A percentile compares a stretch with the other conserved stretches of the same genome.
These are phyloP conservation scores for Rhizopus stolonifer DNA, from an alignment of 371 early-diverging fungal species.

Conservation along the genomic window DNA sequence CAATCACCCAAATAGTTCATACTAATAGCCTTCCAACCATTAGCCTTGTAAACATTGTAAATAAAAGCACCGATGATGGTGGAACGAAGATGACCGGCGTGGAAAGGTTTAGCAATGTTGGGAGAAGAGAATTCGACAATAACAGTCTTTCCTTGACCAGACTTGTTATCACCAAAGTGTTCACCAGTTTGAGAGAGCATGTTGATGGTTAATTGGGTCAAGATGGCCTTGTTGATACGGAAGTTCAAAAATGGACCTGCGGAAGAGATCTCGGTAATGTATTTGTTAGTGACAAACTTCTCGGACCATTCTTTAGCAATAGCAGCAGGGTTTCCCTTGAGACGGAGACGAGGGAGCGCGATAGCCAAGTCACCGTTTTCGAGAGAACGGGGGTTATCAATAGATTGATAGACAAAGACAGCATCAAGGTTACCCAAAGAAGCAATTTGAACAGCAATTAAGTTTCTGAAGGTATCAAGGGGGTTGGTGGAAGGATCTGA, in stretches of 20 bases:
- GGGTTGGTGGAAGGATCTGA: conserved; percentile 54
- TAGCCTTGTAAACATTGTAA: conserved; percentile 74
- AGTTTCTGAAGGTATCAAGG: conserved; percentile 57
- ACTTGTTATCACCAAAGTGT: conserved; percentile 66
- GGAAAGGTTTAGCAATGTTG: conserved; percentile 99
- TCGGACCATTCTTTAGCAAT: conserved; percentile 76
- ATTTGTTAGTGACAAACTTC: conserved; percentile 64
- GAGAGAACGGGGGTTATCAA: conserved; percentile 62
- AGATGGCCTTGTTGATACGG: conserved; percentile 61
- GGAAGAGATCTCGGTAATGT: conserved; percentile 56
- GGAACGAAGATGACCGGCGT: conserved; percentile 97
- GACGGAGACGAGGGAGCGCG: conserved; percentile 81
- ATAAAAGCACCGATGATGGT: conserved; percentile 98
- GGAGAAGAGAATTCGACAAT: conserved; percentile 97
- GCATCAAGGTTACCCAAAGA: conserved; percentile 48
- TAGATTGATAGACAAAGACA: conserved; percentile 45
- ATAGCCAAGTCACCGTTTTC: conserved; percentile 80
- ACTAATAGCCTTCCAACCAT: conserved; percentile 87
- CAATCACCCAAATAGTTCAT: conserved; percentile 99
- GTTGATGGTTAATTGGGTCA: conserved; percentile 54
- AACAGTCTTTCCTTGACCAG: conserved; percentile 69
- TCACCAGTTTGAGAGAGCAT: conserved; percentile 49
- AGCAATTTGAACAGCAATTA: conserved; percentile 53
- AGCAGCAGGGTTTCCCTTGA: conserved; percentile 84
- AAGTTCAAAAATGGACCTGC: conserved; percentile 89